Percentiles rank a stretch among this genome's conserved stretches.
Conservation (phyloP, 2,329 filamentous ascomycete species). For the Aspergillus ruber region DNA sequence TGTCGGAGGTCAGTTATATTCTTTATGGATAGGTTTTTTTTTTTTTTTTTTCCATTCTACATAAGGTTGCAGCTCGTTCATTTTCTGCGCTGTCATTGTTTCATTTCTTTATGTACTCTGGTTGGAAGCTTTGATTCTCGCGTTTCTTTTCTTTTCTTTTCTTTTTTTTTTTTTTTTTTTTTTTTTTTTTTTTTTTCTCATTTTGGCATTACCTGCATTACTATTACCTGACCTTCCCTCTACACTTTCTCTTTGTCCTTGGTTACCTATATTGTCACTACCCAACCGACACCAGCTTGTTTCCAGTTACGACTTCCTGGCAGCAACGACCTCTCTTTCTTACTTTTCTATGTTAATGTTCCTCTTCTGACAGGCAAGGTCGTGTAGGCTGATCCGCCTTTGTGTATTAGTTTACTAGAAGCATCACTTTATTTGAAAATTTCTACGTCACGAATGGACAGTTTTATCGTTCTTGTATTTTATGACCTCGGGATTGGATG, state of each 20-base stretch:
- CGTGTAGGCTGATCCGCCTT: constrained; percentile 15
- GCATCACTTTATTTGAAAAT: constrained; percentile 14
- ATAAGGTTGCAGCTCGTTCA: background rate
- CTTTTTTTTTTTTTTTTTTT: too few species aligned
- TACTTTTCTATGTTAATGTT: constrained; percentile 17
- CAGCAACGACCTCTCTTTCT: constrained; percentile 7
- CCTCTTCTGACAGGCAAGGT: constrained; percentile 16
- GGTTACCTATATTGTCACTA: constrained; percentile 3
- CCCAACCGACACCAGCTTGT: background rate
- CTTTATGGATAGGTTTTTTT: too few species aligned
- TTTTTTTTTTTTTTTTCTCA: too few species aligned
- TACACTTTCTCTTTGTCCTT: constrained; percentile 1
- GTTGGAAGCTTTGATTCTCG: constrained; percentile 9
- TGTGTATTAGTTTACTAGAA: constrained; percentile 24
- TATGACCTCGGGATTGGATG: too few species aligned
- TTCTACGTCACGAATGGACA: constrained; percentile 18
- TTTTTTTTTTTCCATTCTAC: background rate
- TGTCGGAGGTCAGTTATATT: too few species aligned
- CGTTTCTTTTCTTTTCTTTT: constrained; percentile 12
- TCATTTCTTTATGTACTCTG: constrained; percentile 9
- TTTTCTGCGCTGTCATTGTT: constrained; percentile 3
- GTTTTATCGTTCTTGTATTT: background rate
- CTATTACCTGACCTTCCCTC: constrained; percentile 11
- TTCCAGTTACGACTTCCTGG: constrained; percentile 23
- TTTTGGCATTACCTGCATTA: constrained; percentile 19